phyloP scores from a whole-genome alignment of 2,329 filamentous ascomycete genomes.

The Aureobasidium lini region DNA sequence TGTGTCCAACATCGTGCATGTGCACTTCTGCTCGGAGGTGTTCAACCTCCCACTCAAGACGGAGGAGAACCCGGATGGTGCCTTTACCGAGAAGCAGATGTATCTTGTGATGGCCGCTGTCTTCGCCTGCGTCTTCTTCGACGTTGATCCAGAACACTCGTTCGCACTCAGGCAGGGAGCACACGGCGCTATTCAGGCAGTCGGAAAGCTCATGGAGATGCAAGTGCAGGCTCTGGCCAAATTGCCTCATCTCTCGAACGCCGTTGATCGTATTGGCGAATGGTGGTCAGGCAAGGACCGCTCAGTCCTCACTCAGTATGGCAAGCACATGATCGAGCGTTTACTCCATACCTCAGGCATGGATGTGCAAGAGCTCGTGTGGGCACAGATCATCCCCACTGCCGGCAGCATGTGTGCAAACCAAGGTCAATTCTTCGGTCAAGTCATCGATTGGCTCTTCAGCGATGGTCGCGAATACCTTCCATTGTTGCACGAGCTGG shows the following conservation, averaged over 20 bases:
- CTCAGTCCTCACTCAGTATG: constrained; percentile 44
- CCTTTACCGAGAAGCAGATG: constrained; percentile 48
- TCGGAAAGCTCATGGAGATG: constrained; percentile 43
- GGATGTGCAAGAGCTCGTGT: constrained; percentile 44
- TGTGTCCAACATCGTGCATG: constrained; percentile 46
- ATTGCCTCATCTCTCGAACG: constrained; percentile 30
- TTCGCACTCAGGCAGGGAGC: constrained; percentile 46
- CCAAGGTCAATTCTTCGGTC: constrained; percentile 51
- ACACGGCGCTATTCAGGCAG: constrained; percentile 38
- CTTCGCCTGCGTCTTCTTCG: constrained; percentile 49
- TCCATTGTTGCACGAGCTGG: constrained; percentile 41
- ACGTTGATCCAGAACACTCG: constrained; percentile 45
- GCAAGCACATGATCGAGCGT: constrained; percentile 48
- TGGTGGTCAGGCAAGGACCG: constrained; percentile 8
- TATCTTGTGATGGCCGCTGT: constrained; percentile 47
- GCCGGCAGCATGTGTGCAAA: constrained; percentile 50
- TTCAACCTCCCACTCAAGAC: constrained; percentile 52
- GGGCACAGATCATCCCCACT: constrained; percentile 51
- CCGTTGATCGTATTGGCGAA: constrained; percentile 4
- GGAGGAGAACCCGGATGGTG: constrained; percentile 40
- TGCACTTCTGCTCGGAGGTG: constrained; percentile 48
- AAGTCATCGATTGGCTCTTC: constrained; percentile 52
- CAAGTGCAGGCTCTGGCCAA: constrained; percentile 39
- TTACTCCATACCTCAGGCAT: constrained; percentile 40
- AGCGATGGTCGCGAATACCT: constrained; percentile 40